A percentile compares a stretch with the other conserved stretches of the same genome.
These are phyloP conservation scores for Aspergillus leporis DNA, from an alignment of 495 filamentous ascomycete species.

Conservation along the genomic window DNA sequence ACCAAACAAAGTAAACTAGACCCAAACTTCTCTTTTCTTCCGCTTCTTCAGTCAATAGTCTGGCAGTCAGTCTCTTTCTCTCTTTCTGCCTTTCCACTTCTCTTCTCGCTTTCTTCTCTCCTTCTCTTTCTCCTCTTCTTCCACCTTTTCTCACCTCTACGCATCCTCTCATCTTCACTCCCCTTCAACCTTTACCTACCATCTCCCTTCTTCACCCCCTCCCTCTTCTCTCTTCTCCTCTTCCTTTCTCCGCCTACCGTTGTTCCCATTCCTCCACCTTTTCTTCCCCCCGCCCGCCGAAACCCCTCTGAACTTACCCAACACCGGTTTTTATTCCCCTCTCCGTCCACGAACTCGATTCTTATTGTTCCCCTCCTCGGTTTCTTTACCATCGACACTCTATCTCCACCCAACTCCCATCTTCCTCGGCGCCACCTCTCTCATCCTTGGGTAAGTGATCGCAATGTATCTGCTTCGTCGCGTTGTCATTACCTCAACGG, in stretches of 20 bases:
- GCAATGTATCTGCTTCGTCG: background rate
- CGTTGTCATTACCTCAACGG: background rate
- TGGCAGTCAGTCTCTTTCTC: slow-evolving; percentile 20
- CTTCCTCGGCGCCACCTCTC: background rate
- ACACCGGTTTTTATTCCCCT: slow-evolving; percentile 6
- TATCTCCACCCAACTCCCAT: background rate
- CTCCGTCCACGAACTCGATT: slow-evolving; percentile 1
- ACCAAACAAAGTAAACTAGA: background rate
- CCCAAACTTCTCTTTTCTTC: slow-evolving; percentile 22
- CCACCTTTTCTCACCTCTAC: slow-evolving; percentile 21
- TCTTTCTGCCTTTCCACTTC: slow-evolving; percentile 21
- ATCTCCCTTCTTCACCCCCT: slow-evolving; percentile 20
- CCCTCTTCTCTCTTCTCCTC: slow-evolving; percentile 21
- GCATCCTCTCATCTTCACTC: slow-evolving; percentile 20
- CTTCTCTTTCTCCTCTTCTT: slow-evolving; percentile 17
- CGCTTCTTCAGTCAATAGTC: slow-evolving; percentile 21
- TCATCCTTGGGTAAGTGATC: background rate
- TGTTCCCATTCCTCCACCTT: slow-evolving; percentile 32
- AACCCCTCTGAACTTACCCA: slow-evolving; percentile 17
- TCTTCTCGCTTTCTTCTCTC: slow-evolving; percentile 14
- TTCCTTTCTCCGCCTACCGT: slow-evolving; percentile 21
- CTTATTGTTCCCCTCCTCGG: slow-evolving; percentile 6
- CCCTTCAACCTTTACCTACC: slow-evolving; percentile 24
- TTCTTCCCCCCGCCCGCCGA: slow-evolving; percentile 26
- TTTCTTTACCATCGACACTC: slow-evolving; percentile 6